Percentiles rank a stretch among this genome's conserved stretches.
phyloP scores from a whole-genome alignment of 2,329 filamentous ascomycete genomes.

The Rhynchosporium agropyri region DNA sequence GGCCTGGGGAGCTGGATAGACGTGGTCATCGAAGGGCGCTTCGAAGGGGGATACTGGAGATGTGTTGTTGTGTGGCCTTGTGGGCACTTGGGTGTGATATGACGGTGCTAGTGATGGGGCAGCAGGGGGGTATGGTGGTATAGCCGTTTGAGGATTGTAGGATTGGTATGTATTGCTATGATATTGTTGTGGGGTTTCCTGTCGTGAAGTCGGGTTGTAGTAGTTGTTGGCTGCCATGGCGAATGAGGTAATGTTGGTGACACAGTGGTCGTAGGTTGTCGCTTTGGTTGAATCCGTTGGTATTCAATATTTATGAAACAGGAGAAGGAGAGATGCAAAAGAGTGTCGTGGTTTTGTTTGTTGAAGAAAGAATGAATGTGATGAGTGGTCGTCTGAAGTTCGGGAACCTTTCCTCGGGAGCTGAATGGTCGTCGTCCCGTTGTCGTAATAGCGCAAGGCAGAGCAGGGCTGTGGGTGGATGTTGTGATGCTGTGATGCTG shows the following conservation, averaged over 20 bases:
- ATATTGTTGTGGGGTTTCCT: constrained; percentile 27
- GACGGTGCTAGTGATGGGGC: constrained; percentile 30
- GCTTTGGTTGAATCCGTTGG: background rate
- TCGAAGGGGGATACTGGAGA: constrained; percentile 59
- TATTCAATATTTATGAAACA: constrained; percentile 7
- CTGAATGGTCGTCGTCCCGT: constrained; percentile 5
- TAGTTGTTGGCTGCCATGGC: constrained; percentile 41
- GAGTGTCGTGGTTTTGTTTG: background rate
- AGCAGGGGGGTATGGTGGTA: constrained; percentile 9
- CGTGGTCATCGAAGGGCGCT: constrained; percentile 68
- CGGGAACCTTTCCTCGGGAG: constrained; percentile 2
- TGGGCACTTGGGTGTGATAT: constrained; percentile 34
- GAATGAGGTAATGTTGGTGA: constrained; percentile 10
- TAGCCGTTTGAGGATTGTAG: constrained; percentile 24
- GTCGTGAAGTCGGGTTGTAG: constrained; percentile 35
- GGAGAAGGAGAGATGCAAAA: background rate
- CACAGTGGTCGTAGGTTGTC: constrained; percentile 1
- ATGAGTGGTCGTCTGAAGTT: background rate
- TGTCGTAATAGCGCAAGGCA: constrained; percentile 12
- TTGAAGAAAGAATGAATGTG: background rate
- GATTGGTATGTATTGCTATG: constrained; percentile 21
- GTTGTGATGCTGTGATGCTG: background rate
- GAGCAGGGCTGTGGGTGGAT: constrained; percentile 13
- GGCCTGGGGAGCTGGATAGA: constrained; percentile 54
- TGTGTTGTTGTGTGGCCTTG: constrained; percentile 22